phyloP scores from a whole-genome alignment of 140 eudicot species.

The Erigeron philadelphicus region DNA sequence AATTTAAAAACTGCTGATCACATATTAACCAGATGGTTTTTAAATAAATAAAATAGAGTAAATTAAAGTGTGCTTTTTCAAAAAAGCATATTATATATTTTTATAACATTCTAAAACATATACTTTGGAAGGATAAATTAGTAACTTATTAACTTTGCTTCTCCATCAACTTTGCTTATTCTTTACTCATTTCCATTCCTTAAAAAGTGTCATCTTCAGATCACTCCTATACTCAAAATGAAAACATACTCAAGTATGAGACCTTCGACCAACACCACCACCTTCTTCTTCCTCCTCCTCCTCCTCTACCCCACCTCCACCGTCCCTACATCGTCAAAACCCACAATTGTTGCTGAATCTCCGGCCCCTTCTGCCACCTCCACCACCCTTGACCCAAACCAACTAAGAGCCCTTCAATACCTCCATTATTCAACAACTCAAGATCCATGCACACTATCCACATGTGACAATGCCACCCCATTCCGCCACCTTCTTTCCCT shows the following conservation, averaged over 20 bases:
- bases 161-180: conserved; percentile 12
- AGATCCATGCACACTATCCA: conserved; percentile 71
- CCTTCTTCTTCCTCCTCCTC: conserved; percentile 33
- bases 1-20: too few species aligned
- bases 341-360: conserved; percentile 28
- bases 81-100: too few species aligned
- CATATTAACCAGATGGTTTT: too few species aligned
- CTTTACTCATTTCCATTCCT: conserved; percentile 24
- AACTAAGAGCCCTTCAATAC: conserved; percentile 67
- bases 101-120: background rate
- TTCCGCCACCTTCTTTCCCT: conserved; percentile 81
- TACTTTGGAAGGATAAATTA: background rate
- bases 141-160: conserved; percentile 8
- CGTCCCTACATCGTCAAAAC: conserved; percentile 18
- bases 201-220: conserved; percentile 23
- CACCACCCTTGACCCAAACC: conserved; percentile 75
- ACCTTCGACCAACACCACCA: conserved; percentile 25
- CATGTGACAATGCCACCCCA: conserved; percentile 69
- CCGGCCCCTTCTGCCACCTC: conserved; percentile 36
- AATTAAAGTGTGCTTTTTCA: too few species aligned
- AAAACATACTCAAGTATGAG: conserved; percentile 24
- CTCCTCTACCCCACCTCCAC: conserved; percentile 33
- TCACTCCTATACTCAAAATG: conserved; percentile 8
- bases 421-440: conserved; percentile 69
- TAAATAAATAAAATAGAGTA: too few species aligned